These are phyloP conservation scores for Penicillium angulare DNA, from an alignment of 495 filamentous ascomycete species.

Conservation along the genomic window DNA sequence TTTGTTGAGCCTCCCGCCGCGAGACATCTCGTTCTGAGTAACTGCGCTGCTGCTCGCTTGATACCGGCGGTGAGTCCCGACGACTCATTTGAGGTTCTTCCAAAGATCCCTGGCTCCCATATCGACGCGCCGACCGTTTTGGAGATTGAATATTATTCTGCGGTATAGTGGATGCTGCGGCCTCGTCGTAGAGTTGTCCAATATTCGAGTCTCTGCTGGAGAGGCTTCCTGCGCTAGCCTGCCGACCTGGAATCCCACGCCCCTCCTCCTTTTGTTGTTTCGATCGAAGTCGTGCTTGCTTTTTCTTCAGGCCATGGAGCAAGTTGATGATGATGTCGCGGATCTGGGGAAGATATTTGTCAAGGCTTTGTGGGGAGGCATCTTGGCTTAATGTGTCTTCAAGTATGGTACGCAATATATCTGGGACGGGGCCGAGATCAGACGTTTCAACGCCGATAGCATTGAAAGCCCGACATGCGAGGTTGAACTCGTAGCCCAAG, in stretches of 20 bases:
- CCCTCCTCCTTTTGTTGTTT: slow-evolving; percentile 68
- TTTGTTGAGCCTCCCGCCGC: slow-evolving; percentile 50
- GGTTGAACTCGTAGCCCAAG: slow-evolving; percentile 97
- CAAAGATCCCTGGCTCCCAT: slow-evolving; percentile 48
- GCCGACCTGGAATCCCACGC: slow-evolving; percentile 49
- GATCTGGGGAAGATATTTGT: slow-evolving; percentile 87
- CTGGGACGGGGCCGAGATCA: slow-evolving; percentile 93
- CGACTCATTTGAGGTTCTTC: slow-evolving; percentile 47
- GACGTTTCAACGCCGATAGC: slow-evolving; percentile 92
- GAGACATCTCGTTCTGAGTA: slow-evolving; percentile 41
- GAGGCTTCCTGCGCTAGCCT: slow-evolving; percentile 66
- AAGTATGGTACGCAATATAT: slow-evolving; percentile 82
- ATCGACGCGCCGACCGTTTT: slow-evolving; percentile 44
- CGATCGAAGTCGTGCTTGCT: slow-evolving; percentile 87
- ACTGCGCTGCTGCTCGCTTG: slow-evolving; percentile 23
- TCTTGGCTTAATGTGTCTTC: slow-evolving; percentile 97
- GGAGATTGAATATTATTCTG: slow-evolving; percentile 32
- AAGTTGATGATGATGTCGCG: slow-evolving; percentile 98
- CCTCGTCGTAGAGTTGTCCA: slow-evolving; percentile 65
- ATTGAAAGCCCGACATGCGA: slow-evolving; percentile 93
- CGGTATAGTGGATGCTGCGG: slow-evolving; percentile 32
- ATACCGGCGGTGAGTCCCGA: slow-evolving; percentile 42
- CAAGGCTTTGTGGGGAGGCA: slow-evolving; percentile 86
- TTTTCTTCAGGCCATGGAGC: slow-evolving; percentile 91
- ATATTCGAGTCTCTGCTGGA: slow-evolving; percentile 59